Percentiles rank a stretch among this genome's conserved stretches.
These are phyloP conservation scores for Lasiosphaeria miniovina DNA, from an alignment of 495 filamentous ascomycete species.

Conservation along the genomic window DNA sequence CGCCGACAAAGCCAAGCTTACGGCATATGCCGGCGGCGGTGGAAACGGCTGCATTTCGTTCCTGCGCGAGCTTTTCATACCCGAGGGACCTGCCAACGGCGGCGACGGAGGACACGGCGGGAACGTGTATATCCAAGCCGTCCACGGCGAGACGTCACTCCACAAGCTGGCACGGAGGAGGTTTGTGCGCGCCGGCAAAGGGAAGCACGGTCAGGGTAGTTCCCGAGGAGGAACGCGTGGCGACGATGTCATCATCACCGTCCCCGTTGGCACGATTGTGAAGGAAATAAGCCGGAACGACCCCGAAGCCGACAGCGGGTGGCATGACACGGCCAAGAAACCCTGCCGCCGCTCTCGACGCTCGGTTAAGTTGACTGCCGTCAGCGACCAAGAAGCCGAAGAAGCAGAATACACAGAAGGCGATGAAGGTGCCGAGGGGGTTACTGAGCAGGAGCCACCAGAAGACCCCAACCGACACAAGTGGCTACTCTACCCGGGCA, in stretches of 20 bases:
- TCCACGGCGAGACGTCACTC: constrained; percentile 82
- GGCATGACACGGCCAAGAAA: constrained; percentile 7
- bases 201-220: constrained; percentile 84
- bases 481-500: constrained; percentile 81
- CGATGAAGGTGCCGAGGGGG: constrained; percentile 30
- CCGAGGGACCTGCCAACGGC: constrained; percentile 90
- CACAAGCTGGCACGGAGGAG: constrained; percentile 85
- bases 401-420: constrained; percentile 28
- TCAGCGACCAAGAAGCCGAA: constrained; percentile 16
- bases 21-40: constrained; percentile 70
- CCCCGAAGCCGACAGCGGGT: constrained; percentile 64
- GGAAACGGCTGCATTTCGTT: constrained; percentile 94
- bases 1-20: constrained; percentile 77
- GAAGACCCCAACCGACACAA: constrained; percentile 54
- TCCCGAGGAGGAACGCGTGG: constrained; percentile 75
- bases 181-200: constrained; percentile 71
- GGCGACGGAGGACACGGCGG: constrained; percentile 92
- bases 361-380: no score
- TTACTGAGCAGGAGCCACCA: constrained; percentile 27
- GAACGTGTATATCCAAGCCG: constrained; percentile 90
- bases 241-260: constrained; percentile 80
- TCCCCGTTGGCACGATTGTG: constrained; percentile 90
- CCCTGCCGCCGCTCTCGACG: no score
- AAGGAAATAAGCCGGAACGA: constrained; percentile 76
- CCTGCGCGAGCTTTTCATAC: constrained; percentile 81